Evolutionary conservation across 352 stramenopile genomes (phyloP), one percentile per base, ranked within the genome.

Genomic region (Halophytophthora batemanensis): DNA sequence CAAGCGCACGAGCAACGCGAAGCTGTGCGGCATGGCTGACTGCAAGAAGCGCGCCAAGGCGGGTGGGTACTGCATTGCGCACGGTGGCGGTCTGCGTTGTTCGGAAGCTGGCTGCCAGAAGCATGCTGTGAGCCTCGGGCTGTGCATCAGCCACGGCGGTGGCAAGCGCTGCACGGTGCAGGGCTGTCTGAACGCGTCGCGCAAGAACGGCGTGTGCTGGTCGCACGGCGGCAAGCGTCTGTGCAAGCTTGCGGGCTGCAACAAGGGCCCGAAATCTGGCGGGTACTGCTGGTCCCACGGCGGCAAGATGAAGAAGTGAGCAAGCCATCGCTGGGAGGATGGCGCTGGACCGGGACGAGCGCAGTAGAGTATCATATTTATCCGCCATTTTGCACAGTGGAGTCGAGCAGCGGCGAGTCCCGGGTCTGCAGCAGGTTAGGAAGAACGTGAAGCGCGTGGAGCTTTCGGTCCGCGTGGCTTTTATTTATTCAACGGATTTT

Each of bases 61-160:
- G 15, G 80, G 82, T 34, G 82, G 82, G 18, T 86, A 81, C 51
- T 93, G 82, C 47, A 93, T 91, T 31, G 80, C 80, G 0, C 82
- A 91, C 41, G 82, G 82, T n/a, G 82, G 80, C 39, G 82, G 82
- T 2, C 53, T 90, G 7, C 79, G 82, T 3, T 95, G 86, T 49
- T 87, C 76, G 6, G 69, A 92, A 35, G 60, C 71, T 17, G 65
- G 66, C 0, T 95, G 86, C 58, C 60, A 79, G 35, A 94, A 94
- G 56, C 81, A 91, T 58, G 86, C 82, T 0, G 78, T 92, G 37
- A 90, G 80, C 44, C 65, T 89, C 15, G 85, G 85, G 0, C 75
- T 93, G 37, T 95, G 85, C 64, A 94, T 92, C 56, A 89, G 75
- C 34, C 83, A 93, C 65, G 83, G 83, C 22, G 83, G 83, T 34